Evolutionary conservation across 345 rosid genomes (phyloP), one percentile per base, ranked within the genome.

Genomic region (Corymbia maculata): DNA sequence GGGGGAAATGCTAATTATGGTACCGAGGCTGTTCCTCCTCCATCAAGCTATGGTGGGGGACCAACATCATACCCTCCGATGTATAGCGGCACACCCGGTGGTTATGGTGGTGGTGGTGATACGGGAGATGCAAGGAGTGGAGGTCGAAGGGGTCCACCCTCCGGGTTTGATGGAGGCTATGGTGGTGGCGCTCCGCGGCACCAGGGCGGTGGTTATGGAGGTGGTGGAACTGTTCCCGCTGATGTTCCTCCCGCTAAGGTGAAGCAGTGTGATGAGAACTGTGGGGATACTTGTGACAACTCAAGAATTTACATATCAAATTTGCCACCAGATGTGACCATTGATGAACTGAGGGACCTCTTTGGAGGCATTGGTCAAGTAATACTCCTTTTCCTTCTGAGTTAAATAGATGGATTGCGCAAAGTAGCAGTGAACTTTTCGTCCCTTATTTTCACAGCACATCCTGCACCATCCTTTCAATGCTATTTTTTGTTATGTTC

Each of bases 341-440:
- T 68, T 85, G 99, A 98, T 85, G 97, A 98, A 90, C 93, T 98
- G 92, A 93, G 91, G 88, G 98, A 96, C 36, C 98, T 98, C 90
- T 98, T 98, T 90, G 98, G 98, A 61, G 98, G 99, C 94, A 95
- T 98, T 92, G 98, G 99, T 93, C 98, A 94, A 93, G 99, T 98
- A 96, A 94, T 86, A 9, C 3, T 53, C n/a, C 59, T 42, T 52
- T 86, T 53, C 52, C 51, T 50, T 84, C 47, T 17, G 50, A 59
- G 30, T 86, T 44, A 32, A 86, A 59, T 86, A 21, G 50, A 17
- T 86, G 68, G 66, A 51, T 75, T 21, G 15, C 4, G 36, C 86
- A 49, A 49, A 51, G 59, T 51, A 10, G 84, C 49, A 42, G 49
- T 42, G 84, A 75, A 75, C 28, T 21, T 75, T 42, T 75, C 15